Conservation (phyloP, 2,329 filamentous ascomycete species). For the Penicillium occitanis region DNA sequence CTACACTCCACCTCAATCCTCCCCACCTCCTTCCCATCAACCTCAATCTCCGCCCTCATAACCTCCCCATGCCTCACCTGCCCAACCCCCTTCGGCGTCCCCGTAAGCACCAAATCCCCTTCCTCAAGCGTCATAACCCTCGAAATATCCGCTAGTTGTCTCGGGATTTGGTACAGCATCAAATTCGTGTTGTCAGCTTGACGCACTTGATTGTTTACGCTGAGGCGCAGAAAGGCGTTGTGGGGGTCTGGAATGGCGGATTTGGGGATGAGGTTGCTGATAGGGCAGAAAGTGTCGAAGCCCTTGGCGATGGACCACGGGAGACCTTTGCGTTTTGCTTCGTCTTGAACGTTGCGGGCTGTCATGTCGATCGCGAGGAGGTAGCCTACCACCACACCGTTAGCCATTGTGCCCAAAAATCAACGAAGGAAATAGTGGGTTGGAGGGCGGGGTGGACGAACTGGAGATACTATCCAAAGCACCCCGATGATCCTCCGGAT, state of each 20-base stretch:
- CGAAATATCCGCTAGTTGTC: slow-evolving; percentile 86
- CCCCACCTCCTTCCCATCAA: slow-evolving; percentile 77
- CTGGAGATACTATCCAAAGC: slow-evolving; percentile 80
- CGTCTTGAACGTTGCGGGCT: slow-evolving; percentile 88
- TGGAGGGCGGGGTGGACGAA: slow-evolving; percentile 35
- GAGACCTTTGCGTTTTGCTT: slow-evolving; percentile 94
- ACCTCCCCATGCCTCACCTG: slow-evolving; percentile 80
- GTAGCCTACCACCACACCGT: slow-evolving; percentile 60
- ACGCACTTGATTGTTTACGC: slow-evolving; percentile 52
- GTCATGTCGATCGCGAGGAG: slow-evolving; percentile 96
- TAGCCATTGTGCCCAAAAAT: not conserved
- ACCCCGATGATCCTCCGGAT: slow-evolving; percentile 69
- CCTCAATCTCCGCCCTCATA: slow-evolving; percentile 77
- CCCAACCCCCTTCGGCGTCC: slow-evolving; percentile 94
- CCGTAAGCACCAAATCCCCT: slow-evolving; percentile 93
- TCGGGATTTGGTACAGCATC: slow-evolving; percentile 90
- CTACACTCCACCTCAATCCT: slow-evolving; percentile 79
- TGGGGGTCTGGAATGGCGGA: slow-evolving; percentile 80
- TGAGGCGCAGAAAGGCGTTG: slow-evolving; percentile 72
- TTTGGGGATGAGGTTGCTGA: slow-evolving; percentile 79
- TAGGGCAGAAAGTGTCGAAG: slow-evolving; percentile 94
- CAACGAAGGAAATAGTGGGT: too few relatives aligned
- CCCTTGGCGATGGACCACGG: slow-evolving; percentile 97
- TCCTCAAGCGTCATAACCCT: slow-evolving; percentile 90
- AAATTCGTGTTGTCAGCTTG: slow-evolving; percentile 88